These are phyloP conservation scores for Pyrus pyrifolia DNA, from an alignment of 306 rosid species.

Conservation along the genomic window DNA sequence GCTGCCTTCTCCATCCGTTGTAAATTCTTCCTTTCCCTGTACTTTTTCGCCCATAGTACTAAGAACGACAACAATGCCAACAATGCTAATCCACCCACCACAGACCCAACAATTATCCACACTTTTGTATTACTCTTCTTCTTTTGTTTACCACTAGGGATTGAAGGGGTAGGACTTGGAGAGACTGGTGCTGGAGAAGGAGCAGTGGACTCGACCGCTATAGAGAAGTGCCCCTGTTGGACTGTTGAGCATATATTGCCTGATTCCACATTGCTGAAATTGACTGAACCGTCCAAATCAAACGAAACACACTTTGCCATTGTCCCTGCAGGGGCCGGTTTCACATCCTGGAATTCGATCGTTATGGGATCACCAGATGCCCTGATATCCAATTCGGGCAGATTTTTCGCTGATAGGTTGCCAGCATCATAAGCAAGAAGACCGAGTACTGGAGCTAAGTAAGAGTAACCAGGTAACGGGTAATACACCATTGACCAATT, in stretches of 20 bases:
- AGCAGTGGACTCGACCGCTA: slow-evolving; percentile 45
- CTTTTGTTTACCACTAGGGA: slow-evolving; percentile 15
- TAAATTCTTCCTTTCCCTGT: slow-evolving; percentile 57
- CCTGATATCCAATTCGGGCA: slow-evolving; percentile 35
- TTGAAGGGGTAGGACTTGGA: slow-evolving; percentile 33
- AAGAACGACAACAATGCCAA: slow-evolving; percentile 39
- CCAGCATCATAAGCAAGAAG: slow-evolving; percentile 69
- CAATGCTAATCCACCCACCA: slow-evolving; percentile 66
- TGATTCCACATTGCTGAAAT: slow-evolving; percentile 47
- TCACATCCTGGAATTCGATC: slow-evolving; percentile 46
- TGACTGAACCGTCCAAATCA: slow-evolving; percentile 41
- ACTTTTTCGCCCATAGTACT: slow-evolving; percentile 49
- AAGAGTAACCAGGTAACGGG: slow-evolving; percentile 51
- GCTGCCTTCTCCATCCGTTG: slow-evolving; percentile 83
- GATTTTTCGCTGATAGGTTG: slow-evolving; percentile 50
- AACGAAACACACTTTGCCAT: slow-evolving; percentile 60
- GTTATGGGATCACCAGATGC: slow-evolving; percentile 42
- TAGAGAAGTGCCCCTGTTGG: slow-evolving; percentile 83
- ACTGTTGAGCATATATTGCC: slow-evolving; percentile 45
- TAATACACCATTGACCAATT: slow-evolving; percentile 53
- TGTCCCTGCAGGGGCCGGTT: slow-evolving; percentile 38
- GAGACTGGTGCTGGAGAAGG: slow-evolving; percentile 34
- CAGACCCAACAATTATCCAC: slow-evolving; percentile 75
- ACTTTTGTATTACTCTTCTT: slow-evolving; percentile 38
- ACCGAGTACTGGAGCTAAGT: slow-evolving; percentile 78